These are phyloP conservation scores for Scheffersomyces stambukii DNA, from an alignment of 1,139 yeast species.

Conservation along the genomic window DNA sequence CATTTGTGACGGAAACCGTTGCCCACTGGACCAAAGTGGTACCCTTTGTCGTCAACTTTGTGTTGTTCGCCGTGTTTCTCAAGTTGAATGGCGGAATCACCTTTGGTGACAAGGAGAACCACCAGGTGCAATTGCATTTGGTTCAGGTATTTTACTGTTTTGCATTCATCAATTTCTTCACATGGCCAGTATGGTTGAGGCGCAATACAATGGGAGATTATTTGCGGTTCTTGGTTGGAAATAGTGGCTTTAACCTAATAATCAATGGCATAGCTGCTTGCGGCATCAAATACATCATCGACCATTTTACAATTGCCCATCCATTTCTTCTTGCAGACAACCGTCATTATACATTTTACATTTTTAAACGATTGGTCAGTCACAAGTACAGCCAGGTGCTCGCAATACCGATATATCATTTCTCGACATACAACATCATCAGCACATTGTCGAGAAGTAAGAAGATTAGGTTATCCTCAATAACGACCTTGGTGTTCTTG, in stretches of 20 bases:
- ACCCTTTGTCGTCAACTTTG: conserved; percentile 54
- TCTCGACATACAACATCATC: conserved; percentile 49
- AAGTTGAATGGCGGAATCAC: conserved; percentile 72
- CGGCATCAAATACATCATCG: conserved; percentile 47
- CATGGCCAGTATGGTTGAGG: conserved; percentile 68
- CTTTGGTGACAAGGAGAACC: conserved; percentile 87
- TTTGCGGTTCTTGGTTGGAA: conserved; percentile 20
- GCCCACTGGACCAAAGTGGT: conserved; percentile 24
- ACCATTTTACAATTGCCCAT: conserved; percentile 69
- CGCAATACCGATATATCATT: conserved; percentile 70
- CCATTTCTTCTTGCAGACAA: conserved; percentile 93
- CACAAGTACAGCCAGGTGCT: conserved; percentile 36
- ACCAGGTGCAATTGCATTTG: conserved; percentile 62
- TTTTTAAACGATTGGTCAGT: conserved; percentile 61
- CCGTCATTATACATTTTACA: conserved; percentile 86
- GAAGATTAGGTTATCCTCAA: conserved; percentile 18
- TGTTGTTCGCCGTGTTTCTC: conserved; percentile 53
- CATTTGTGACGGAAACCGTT: conserved; percentile 19
- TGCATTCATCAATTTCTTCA: conserved; percentile 56
- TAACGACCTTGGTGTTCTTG: conserved; percentile 43
- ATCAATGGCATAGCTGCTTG: conserved; percentile 16
- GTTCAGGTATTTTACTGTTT: conserved; percentile 82
- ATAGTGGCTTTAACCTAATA: conserved; percentile 15
- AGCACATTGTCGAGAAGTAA: conserved; percentile 15
- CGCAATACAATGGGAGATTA: conserved; percentile 32